Base-by-base conservation (phyloP, 23 red algal genomes). In the Gracilaria gracilis region DNA sequence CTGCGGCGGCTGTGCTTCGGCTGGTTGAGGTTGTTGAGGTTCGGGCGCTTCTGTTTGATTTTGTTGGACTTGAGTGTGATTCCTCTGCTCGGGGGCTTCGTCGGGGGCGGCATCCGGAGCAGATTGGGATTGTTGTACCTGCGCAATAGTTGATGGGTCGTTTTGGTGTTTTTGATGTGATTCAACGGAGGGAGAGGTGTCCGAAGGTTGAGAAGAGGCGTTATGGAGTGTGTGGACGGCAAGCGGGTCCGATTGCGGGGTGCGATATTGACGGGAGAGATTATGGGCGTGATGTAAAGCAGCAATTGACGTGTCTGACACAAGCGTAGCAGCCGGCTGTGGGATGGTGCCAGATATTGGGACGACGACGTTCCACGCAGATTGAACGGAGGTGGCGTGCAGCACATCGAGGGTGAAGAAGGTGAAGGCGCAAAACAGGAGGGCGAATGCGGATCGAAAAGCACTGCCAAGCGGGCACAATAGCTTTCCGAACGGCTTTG, bases 361-460 rank as follows among this genome's bases (percentile, higher is more conserved):
- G 16, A 49, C n/a, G 23, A 77, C 9, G 16, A 51, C 16, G 42
- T 77, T 50, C 72, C 72, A 77, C 20, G 72, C 23, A 20, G 72
- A 77, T 7, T 8, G 40, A 50, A 31, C 46, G 1, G 38, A 49
- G 38, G 72, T 25, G 72, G 39, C 50, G 38, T 77, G 72, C 38
- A 77, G 0, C 4, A 77, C 40, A 32, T 77, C 72, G 46, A 77
- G 46, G 34, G 39, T 31, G 20, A 77, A 77, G 34, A 77, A 77
- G 21, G 72, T 28, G 27, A 77, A 77, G 40, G 72, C 72, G 72
- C 23, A 25, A 25, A 77, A 51, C 72, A 77, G 5, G 39, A 77
- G 72, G 25, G 50, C 34, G 7, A 34, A 12, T 6, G 42, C 72
- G n/a, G 72, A 77, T 4, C 72, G 72, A 50, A 77, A 48, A 33